Evolutionary conservation across 306 rosid species (phyloP), one percentile per base, ranked within the genome.

Genomic region (Aeschynomene evenia): DNA sequence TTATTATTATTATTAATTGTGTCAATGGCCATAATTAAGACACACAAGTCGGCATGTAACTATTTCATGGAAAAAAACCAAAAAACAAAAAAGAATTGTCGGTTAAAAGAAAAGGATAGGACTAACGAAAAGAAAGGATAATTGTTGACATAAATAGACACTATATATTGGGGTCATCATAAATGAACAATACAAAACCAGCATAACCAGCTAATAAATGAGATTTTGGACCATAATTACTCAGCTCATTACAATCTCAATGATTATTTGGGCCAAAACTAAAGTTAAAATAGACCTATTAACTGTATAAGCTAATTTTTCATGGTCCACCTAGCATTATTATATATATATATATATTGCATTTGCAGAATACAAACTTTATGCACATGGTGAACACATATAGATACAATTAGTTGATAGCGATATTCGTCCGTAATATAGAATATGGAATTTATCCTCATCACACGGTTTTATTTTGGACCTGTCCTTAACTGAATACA

Each of bases 331-430:
- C n/a, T n/a, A n/a, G n/a, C n/a, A n/a, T n/a, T n/a, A n/a, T n/a
- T n/a, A n/a, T n/a, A n/a, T n/a, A n/a, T n/a, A n/a, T n/a, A n/a
- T n/a, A n/a, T n/a, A n/a, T 37, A 40, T 12, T 49, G 16, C 2
- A 23, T 62, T 24, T 18, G 57, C 50, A 71, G 68, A n/a, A 45
- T 63, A 36, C 19, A 42, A 22, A 63, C 48, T 23, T 63, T 63
- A 21, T 63, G 50, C 23, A 23, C 43, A 63, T 3, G 63, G 39
- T n/a, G 78, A 71, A 66, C n/a, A 31, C 75, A 64, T 28, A 26
- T 3, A 24, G 22, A 66, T 43, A 31, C 21, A 48, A 61, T 23
- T 6, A 68, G 37, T 16, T 42, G 71, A 15, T 61, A 66, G 63
- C 57, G 11, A 40, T 21, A 43, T 43, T n/a, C 52, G 63, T 58